Percentiles rank a stretch among this genome's conserved stretches.
phyloP scores from a whole-genome alignment of 192 early-diverging fungal genomes.

The Thoreauomyces humboldtii region DNA sequence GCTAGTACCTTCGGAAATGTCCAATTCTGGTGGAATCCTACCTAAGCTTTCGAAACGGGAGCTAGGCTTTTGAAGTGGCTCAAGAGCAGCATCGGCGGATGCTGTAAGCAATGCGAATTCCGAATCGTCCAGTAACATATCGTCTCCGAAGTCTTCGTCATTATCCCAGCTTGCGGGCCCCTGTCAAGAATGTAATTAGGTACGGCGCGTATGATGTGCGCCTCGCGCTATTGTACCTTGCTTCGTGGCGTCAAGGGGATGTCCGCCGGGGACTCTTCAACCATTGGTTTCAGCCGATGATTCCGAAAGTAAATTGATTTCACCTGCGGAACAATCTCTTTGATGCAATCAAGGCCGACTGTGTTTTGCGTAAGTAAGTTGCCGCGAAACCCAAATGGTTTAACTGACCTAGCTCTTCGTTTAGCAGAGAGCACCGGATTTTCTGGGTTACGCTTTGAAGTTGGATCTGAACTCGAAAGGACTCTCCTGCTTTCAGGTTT shows the following conservation, averaged over 20 bases:
- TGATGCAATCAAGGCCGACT: conserved; percentile 22
- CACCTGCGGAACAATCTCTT: conserved; percentile 26
- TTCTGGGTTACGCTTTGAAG: conserved; percentile 4
- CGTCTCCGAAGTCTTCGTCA: conserved; percentile 2
- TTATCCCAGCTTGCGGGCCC: background rate
- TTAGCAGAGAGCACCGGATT: conserved; percentile 10
- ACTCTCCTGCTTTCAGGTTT: conserved; percentile 31
- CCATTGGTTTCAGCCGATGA: background rate
- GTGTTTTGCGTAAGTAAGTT: background rate
- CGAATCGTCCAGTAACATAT: conserved; percentile 5
- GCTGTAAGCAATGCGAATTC: background rate
- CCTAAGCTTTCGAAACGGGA: too few species aligned
- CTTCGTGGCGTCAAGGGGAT: background rate
- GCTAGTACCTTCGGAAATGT: too few species aligned
- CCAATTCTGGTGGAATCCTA: too few species aligned
- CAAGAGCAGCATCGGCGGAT: background rate
- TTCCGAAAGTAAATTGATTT: conserved; percentile 20
- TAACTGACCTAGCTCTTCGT: conserved; percentile 18
- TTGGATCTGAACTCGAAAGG: conserved; percentile 18
- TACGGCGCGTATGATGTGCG: too few species aligned
- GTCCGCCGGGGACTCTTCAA: too few species aligned
- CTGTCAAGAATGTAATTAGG: too few species aligned
- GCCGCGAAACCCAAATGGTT: background rate
- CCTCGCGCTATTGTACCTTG: background rate
- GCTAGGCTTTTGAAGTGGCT: background rate